These are phyloP conservation scores for Lachnellula suecica DNA, from an alignment of 2,329 filamentous ascomycete species.

Conservation along the genomic window DNA sequence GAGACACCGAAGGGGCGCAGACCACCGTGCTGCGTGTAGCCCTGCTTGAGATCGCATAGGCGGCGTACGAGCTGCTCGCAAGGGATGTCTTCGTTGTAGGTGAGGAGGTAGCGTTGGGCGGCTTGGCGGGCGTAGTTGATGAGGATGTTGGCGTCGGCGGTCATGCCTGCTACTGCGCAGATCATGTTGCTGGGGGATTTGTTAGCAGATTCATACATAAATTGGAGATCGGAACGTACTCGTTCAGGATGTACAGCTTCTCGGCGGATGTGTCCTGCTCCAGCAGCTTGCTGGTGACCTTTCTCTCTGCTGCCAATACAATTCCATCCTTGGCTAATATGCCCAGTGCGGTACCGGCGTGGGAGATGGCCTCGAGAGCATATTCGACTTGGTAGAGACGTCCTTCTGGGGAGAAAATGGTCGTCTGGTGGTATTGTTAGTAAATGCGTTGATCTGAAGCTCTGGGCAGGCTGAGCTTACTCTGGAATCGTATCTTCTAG, in stretches of 20 bases:
- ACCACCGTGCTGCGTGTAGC: conserved; percentile 98
- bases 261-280: conserved; percentile 99
- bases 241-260: conserved; percentile 99
- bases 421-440: conserved; percentile 64
- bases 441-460: conserved; percentile 16
- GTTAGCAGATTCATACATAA: conserved; percentile 13
- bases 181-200: conserved; percentile 85
- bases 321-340: conserved; percentile 98
- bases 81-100: conserved; percentile 99
- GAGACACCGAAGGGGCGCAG: conserved; percentile 97
- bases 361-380: conserved; percentile 96
- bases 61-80: conserved; percentile 97
- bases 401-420: conserved; percentile 99
- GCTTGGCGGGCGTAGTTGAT: conserved; percentile 99
- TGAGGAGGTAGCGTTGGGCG: conserved; percentile 95
- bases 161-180: conserved; percentile 98
- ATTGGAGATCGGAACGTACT: conserved; percentile 57
- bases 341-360: conserved; percentile 93
- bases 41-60: conserved; percentile 97
- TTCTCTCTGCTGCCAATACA: conserved; percentile 94
- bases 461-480: conserved; percentile 52
- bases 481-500: conserved; percentile 95
- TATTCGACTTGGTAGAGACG: conserved; percentile 99
- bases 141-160: conserved; percentile 98
- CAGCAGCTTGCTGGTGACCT: conserved; percentile 97